These are phyloP conservation scores for Collariella sp. DNA, from an alignment of 495 filamentous ascomycete species.

Conservation along the genomic window DNA sequence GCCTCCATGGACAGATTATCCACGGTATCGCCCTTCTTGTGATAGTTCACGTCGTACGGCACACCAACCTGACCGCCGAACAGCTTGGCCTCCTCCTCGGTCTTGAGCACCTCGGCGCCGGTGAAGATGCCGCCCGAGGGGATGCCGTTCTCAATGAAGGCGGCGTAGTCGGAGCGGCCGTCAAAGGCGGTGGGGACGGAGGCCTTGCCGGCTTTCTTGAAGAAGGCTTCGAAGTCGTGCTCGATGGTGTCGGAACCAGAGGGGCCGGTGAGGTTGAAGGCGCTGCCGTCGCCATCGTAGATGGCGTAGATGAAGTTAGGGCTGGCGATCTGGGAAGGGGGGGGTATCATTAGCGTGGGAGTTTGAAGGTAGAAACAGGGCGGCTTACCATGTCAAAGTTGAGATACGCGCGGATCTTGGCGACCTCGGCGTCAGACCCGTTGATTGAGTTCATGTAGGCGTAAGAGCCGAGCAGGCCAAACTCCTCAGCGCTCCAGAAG, in stretches of 20 bases:
- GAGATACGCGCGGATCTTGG: constrained; percentile 57
- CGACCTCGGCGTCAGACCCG: constrained; percentile 34
- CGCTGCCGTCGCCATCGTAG: constrained; percentile 61
- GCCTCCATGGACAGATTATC: constrained; percentile 52
- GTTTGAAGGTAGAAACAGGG: neutral
- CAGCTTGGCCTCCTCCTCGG: constrained; percentile 43
- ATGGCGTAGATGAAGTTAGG: constrained; percentile 62
- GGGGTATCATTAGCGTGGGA: neutral
- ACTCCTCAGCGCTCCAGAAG: constrained; percentile 63
- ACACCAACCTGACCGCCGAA: constrained; percentile 56
- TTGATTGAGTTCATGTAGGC: constrained; percentile 44
- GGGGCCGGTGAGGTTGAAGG: constrained; percentile 55
- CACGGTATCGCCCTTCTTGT: constrained; percentile 48
- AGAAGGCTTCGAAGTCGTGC: constrained; percentile 55
- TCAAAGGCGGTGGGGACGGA: constrained; percentile 48
- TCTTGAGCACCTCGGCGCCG: constrained; percentile 61
- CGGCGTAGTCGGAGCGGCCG: constrained; percentile 60
- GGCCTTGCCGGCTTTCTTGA: constrained; percentile 32
- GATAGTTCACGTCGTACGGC: constrained; percentile 56
- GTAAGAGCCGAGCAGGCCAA: constrained; percentile 55
- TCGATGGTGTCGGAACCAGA: constrained; percentile 56
- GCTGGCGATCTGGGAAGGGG: constrained; percentile 43
- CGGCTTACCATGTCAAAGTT: constrained; percentile 62
- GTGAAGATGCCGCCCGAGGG: constrained; percentile 60
- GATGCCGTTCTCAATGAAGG: constrained; percentile 56